Evolutionary conservation across 176 grass and related monocot species (phyloP), one percentile per base, ranked within the genome.

Genomic region (Lolium multiflorum): DNA sequence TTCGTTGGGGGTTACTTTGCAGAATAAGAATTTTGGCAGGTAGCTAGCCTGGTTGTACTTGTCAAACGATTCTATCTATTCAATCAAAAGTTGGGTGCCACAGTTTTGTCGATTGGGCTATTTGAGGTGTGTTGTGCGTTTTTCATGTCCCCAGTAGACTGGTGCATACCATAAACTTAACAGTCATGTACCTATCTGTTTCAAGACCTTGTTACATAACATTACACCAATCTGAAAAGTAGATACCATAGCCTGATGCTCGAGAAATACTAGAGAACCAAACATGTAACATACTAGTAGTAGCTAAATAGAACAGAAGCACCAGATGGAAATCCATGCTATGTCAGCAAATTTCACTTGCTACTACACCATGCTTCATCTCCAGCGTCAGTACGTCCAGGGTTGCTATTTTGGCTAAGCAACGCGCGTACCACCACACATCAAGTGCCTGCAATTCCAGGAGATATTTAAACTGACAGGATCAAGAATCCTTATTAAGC

Each of bases 361-460:
- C 71, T 24, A 74, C 18, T n/a, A 67, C 71, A 74, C 43, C 71
- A 73, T 46, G 11, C 46, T 64, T 55, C 17, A 38, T 15, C 80
- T 79, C 46, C 64, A 43, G 4, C 48, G 22, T 28, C 47, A 17
- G 10, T n/a, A n/a, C n/a, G n/a, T 71, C 67, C 62, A 60, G 88
- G 14, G 28, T 39, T 35, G 31, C 31, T 35, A 3, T 35, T 35
- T 35, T 35, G 31, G 35, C 88, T 88, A 89, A 14, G 64, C 88
- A 81, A 17, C 84, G 22, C 90, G 89, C 6, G 81, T 69, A 60
- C 90, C 81, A 46, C 90, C 93, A 57, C 90, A 91, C 71, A 95
- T 86, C 51, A 95, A 74, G 80, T 82, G 83, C 90, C 90, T 95
- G 85, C n/a, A 2, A 9, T 24, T 60, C 2, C 46, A 50, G 6